Conservation (phyloP, 2,329 filamentous ascomycete species). For the Xylaria sp. region DNA sequence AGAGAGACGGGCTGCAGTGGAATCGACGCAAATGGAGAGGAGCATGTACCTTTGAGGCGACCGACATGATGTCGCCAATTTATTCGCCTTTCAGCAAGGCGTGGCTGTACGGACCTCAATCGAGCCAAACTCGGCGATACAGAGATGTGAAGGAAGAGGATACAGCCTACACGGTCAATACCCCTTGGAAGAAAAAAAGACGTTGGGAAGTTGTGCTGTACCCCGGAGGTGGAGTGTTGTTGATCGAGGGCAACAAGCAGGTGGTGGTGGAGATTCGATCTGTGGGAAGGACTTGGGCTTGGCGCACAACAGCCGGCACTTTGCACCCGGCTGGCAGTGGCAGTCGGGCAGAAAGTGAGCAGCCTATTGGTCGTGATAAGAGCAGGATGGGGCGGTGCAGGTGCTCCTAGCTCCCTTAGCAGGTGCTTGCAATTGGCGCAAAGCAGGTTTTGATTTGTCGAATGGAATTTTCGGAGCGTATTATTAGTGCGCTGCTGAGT, state of each 20-base stretch:
- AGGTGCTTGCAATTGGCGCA: neutral
- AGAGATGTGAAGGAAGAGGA: conserved; percentile 27
- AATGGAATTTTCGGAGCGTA: conserved; percentile 18
- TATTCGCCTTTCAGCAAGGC: conserved; percentile 49
- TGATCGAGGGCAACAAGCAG: conserved; percentile 5
- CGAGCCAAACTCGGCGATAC: conserved; percentile 25
- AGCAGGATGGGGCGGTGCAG: neutral
- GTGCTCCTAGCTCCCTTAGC: neutral
- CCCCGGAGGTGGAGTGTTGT: conserved; percentile 18
- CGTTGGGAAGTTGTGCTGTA: conserved; percentile 16
- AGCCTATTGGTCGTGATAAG: conserved; percentile 9
- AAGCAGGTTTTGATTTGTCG: conserved; percentile 14
- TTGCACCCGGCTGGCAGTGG: conserved; percentile 2
- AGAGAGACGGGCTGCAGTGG: neutral
- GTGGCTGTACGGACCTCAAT: conserved; percentile 35
- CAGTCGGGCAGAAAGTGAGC: conserved; percentile 13
- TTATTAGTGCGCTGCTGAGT: conserved; percentile 25
- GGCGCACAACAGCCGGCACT: conserved; percentile 15
- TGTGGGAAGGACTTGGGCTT: conserved; percentile 7
- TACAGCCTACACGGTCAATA: conserved; percentile 36
- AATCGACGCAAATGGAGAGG: neutral
- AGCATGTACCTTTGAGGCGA: conserved; percentile 53
- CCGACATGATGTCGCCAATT: conserved; percentile 55
- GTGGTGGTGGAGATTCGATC: conserved; percentile 5
- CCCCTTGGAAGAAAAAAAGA: conserved; percentile 23